Conservation (phyloP, 495 filamentous ascomycete genomes). For the Durotheca rogersii region DNA sequence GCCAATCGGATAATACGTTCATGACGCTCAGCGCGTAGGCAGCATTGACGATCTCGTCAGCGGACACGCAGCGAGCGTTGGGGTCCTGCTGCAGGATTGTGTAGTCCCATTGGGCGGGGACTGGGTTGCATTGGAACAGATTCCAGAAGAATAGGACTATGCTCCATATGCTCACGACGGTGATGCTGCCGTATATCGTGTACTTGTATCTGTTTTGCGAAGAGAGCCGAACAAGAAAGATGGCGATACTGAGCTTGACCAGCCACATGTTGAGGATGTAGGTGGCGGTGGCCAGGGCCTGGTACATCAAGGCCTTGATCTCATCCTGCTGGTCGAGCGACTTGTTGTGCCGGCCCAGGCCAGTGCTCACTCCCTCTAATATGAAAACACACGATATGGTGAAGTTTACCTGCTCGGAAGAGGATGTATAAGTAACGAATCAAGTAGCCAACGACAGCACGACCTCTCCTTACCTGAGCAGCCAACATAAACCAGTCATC, state of each 20-base stretch:
- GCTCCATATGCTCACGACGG: constrained; percentile 41
- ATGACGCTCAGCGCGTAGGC: constrained; percentile 45
- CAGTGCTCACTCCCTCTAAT: constrained; percentile 33
- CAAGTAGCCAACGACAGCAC: background rate
- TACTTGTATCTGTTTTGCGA: constrained; percentile 39
- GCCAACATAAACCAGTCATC: constrained; percentile 48
- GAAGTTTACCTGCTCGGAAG: constrained; percentile 34
- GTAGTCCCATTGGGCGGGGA: constrained; percentile 44
- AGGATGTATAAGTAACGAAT: constrained; percentile 7
- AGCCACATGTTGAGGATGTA: constrained; percentile 47
- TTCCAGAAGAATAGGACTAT: constrained; percentile 43
- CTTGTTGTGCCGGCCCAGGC: constrained; percentile 41
- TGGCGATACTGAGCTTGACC: constrained; percentile 48
- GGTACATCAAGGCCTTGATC: constrained; percentile 41
- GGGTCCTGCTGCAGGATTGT: constrained; percentile 33
- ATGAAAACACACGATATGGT: constrained; percentile 39
- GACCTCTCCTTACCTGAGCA: constrained; percentile 33
- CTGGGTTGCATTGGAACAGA: constrained; percentile 42
- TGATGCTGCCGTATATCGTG: constrained; percentile 36
- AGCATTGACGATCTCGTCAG: constrained; percentile 38
- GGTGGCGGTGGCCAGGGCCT: constrained; percentile 41
- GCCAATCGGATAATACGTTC: constrained; percentile 44
- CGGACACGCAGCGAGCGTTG: constrained; percentile 33
- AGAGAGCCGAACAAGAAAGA: constrained; percentile 44
- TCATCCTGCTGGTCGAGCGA: constrained; percentile 35